Percentiles rank a stretch among this genome's conserved stretches.
Conservation (phyloP, 2,329 filamentous ascomycete species). For the Aspergillus terreus region DNA sequence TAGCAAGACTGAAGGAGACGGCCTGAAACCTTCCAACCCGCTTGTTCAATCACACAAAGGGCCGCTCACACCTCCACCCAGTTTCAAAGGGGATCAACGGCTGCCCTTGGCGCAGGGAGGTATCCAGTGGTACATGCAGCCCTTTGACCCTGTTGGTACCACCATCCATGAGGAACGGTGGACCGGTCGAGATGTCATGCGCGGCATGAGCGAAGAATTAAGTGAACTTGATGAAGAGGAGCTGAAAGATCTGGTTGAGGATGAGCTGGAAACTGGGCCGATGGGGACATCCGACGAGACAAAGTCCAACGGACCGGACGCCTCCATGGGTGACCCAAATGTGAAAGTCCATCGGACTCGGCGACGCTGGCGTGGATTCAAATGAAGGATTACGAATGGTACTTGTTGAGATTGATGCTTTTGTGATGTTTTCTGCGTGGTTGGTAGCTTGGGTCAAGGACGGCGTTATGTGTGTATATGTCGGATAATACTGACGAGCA, state of each 20-base stretch:
- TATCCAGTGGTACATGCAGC: slow-evolving; percentile 80
- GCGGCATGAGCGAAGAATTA: slow-evolving; percentile 76
- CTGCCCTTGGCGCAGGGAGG: slow-evolving; percentile 66
- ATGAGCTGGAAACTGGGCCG: slow-evolving; percentile 42
- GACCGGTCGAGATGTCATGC: slow-evolving; percentile 67
- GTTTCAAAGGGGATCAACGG: slow-evolving; percentile 40
- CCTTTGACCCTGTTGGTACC: slow-evolving; percentile 75
- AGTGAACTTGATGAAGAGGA: slow-evolving; percentile 92
- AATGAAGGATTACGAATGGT: slow-evolving; percentile 9
- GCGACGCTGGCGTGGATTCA: slow-evolving; percentile 30
- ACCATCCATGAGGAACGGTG: slow-evolving; percentile 73
- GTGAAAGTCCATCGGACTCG: slow-evolving; percentile 29
- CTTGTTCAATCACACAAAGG: slow-evolving; percentile 16
- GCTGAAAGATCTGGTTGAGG: slow-evolving; percentile 62
- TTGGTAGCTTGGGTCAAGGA: neutral
- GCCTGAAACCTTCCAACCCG: slow-evolving; percentile 45
- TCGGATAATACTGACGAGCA: no score
- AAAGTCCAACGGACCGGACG: slow-evolving; percentile 13
- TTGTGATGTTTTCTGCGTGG: slow-evolving; percentile 10
- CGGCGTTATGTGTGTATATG: neutral
- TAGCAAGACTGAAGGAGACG: slow-evolving; percentile 22
- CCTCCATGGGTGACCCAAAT: slow-evolving; percentile 10
- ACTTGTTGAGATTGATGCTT: neutral
- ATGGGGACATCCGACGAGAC: slow-evolving; percentile 6
- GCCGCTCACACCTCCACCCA: slow-evolving; percentile 40